Evolutionary conservation across 2,329 filamentous ascomycete species (phyloP), one percentile per base, ranked within the genome.

Genomic region (Fusarium nelsonii): DNA sequence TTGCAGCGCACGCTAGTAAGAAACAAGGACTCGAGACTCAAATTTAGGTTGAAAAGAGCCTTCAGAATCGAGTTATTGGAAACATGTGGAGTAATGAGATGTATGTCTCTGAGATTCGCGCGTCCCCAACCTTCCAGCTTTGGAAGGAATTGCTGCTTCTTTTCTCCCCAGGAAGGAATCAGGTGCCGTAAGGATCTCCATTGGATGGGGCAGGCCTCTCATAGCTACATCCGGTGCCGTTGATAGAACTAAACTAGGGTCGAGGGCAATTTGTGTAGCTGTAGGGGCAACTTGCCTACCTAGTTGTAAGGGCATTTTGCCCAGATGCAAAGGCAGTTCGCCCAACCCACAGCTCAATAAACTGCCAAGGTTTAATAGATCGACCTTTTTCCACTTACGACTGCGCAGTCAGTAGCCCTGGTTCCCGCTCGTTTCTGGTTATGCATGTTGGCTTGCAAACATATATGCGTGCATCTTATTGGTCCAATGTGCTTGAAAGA

Each of bases 401-500:
- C 16, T 3, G 26, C 0, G 16, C 15, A n/a, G 3, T 14, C 4
- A 4, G 20, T 26, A 4, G 12, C 11, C 61, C 61, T 36, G 52
- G 52, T 8, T 50, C 20, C 3, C 2, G 16, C 26, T 49, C 11
- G 6, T 9, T n/a, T 18, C 16, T 37, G 16, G 33, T 16, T 37
- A 66, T 66, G 61, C 34, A 36, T 33, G 63, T 52, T 65, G 8
- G 63, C 61, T 43, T 43, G n/a, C 9, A n/a, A 53, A 48, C 23
- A 33, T 11, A 5, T 39, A n/a, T 30, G 3, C 8, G 30, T 40
- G 41, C 26, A 49, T 36, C n/a, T 45, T 49, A 26, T 36, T 15
- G 18, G n/a, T 8, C 14, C 11, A 28, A 20, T 11, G 34, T 16
- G n/a, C 30, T 44, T 20, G 32, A 11, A 39, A 12, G 28, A 32